These are phyloP conservation scores for Sporothrix schenckii DNA, from an alignment of 2,329 filamentous ascomycete genomes.

Conservation along the genomic window DNA sequence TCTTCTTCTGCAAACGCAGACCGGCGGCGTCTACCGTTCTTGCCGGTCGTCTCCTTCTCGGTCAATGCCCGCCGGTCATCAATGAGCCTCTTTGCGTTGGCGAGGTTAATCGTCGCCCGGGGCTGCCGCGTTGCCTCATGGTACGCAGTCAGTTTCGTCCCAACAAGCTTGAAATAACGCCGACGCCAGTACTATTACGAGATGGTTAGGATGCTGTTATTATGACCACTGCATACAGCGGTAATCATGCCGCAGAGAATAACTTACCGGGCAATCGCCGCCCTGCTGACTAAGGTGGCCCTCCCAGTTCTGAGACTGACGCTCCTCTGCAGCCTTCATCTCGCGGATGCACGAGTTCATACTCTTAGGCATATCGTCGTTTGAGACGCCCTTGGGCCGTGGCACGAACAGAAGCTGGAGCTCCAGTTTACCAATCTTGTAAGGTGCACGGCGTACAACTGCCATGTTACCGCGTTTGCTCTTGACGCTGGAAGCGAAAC, in stretches of 20 bases:
- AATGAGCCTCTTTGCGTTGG: conserved; percentile 89
- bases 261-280: conserved; percentile 91
- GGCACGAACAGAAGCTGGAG: conserved; percentile 94
- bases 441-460: conserved; percentile 83
- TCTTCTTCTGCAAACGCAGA: conserved; percentile 98
- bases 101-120: conserved; percentile 92
- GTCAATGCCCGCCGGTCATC: conserved; percentile 85
- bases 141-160: conserved; percentile 89
- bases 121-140: conserved; percentile 95
- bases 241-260: neutral
- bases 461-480: conserved; percentile 79
- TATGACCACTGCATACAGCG: neutral
- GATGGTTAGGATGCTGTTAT: conserved; percentile 40
- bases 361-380: conserved; percentile 99
- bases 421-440: conserved; percentile 92
- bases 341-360: conserved; percentile 96
- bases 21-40: conserved; percentile 78
- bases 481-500: conserved; percentile 82
- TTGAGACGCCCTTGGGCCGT: conserved; percentile 79
- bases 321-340: conserved; percentile 84
- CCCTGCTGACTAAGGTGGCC: conserved; percentile 94
- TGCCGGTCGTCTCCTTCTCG: conserved; percentile 78
- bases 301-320: conserved; percentile 77
- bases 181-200: conserved; percentile 84
- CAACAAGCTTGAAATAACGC: conserved; percentile 92